Percentiles rank a stretch among this genome's conserved stretches.
These are phyloP conservation scores for Vigna hirtella DNA, from an alignment of 306 rosid genomes.

Conservation along the genomic window DNA sequence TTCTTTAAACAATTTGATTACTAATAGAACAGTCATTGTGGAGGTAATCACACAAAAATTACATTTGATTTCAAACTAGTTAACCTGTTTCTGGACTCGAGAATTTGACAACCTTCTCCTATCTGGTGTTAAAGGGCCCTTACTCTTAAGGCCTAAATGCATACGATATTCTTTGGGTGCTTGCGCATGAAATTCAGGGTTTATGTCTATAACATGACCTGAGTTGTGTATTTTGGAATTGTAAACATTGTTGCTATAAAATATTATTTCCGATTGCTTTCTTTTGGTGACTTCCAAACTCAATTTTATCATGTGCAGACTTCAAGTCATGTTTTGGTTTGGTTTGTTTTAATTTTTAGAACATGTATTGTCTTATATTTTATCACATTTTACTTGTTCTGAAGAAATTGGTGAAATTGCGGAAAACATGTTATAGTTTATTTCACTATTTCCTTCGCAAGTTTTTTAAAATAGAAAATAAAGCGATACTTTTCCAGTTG, in stretches of 20 bases:
- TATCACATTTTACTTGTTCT: conserved; percentile 15
- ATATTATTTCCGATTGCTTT: not conserved
- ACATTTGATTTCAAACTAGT: no score
- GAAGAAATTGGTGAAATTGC: not conserved
- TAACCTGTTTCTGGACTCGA: no score
- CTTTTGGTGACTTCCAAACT: not conserved
- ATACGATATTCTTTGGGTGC: not conserved
- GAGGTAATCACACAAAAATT: no score
- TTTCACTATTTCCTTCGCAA: conserved; percentile 7
- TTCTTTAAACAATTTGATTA: no score
- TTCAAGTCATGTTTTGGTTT: not conserved
- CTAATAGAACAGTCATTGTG: no score
- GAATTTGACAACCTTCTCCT: not conserved
- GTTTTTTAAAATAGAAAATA: not conserved
- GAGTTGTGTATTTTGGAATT: conserved; percentile 1
- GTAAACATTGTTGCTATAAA: not conserved
- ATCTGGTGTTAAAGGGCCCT: not conserved
- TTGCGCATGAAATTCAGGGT: not conserved
- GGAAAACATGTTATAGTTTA: not conserved
- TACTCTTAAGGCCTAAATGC: not conserved
- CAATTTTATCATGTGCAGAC: not conserved
- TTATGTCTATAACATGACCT: not conserved
- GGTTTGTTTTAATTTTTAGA: not conserved
- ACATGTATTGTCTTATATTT: not conserved
- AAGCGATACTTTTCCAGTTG: not conserved